These are phyloP conservation scores for Omphalotus olearius DNA, from an alignment of 1,284 basidiomycete species.

Conservation along the genomic window DNA sequence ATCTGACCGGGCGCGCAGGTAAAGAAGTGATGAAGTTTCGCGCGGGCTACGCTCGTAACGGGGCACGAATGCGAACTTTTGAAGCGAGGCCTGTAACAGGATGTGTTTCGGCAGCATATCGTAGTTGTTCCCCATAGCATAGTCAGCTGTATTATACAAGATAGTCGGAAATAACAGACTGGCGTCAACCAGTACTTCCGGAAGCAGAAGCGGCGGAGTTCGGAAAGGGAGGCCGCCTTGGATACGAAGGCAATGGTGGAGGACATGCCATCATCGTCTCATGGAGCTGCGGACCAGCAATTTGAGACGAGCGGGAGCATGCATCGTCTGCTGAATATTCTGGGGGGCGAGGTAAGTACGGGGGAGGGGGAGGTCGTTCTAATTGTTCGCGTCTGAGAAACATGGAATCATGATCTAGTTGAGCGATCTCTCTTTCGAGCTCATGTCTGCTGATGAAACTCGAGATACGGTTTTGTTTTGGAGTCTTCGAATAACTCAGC, in stretches of 20 bases:
- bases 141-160: no score
- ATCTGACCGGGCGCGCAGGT: no score
- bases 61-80: background rate
- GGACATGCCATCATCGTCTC: no score
- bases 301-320: no score
- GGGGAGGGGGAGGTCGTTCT: conserved; percentile 34
- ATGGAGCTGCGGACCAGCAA: no score
- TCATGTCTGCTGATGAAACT: conserved; percentile 39
- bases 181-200: no score
- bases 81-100: background rate
- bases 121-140: no score
- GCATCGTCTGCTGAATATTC: background rate
- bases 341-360: conserved; percentile 43
- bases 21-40: no score
- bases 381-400: conserved; percentile 22
- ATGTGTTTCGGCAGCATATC: background rate
- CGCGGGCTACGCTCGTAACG: no score
- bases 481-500: conserved; percentile 40
- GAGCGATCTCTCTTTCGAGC: conserved; percentile 49
- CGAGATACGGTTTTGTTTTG: conserved; percentile 39
- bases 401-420: conserved; percentile 31
- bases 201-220: background rate
- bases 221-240: no score
- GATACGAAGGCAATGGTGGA: no score
- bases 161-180: no score